Evolutionary conservation across 768 basidiomycete genomes (phyloP).

Genomic region (Pulveroboletus sp.): DNA sequence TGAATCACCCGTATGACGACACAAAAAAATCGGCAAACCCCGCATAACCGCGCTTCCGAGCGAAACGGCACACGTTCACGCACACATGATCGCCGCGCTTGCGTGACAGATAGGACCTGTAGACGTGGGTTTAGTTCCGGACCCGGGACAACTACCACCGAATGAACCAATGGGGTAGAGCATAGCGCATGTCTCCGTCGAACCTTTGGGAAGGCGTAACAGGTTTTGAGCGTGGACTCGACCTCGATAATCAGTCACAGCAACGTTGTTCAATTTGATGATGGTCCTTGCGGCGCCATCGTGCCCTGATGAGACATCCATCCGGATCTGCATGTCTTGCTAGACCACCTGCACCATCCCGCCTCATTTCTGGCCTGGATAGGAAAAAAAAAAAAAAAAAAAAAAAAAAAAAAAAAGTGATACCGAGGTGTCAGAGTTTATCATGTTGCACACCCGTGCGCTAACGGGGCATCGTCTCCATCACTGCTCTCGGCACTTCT

Average conservation of each 20-base stretch:
- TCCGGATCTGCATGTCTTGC: background rate
- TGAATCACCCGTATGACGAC: background rate
- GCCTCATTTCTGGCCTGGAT: background rate
- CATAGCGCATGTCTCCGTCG: background rate
- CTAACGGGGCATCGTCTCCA: too few relatives aligned
- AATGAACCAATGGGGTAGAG: background rate
- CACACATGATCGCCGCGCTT: slow-evolving; percentile 6
- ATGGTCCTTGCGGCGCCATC: slow-evolving; percentile 2
- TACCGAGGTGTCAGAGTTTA: too few relatives aligned
- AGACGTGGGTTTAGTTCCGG: background rate
- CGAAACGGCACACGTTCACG: background rate
- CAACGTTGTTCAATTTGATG: background rate
- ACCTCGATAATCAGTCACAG: background rate
- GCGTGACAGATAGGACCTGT: background rate
- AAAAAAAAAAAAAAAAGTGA: background rate
- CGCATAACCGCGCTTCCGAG: background rate
- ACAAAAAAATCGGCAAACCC: background rate
- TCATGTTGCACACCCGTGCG: too few relatives aligned
- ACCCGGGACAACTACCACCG: background rate
- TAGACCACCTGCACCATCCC: background rate
- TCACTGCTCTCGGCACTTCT: background rate
- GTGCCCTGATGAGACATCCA: background rate
- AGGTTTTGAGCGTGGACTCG: background rate
- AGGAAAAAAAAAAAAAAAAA: background rate
- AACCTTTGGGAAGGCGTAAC: background rate